Conservation (phyloP, 2,329 filamentous ascomycete genomes). For the Ramichloridium luteum region DNA sequence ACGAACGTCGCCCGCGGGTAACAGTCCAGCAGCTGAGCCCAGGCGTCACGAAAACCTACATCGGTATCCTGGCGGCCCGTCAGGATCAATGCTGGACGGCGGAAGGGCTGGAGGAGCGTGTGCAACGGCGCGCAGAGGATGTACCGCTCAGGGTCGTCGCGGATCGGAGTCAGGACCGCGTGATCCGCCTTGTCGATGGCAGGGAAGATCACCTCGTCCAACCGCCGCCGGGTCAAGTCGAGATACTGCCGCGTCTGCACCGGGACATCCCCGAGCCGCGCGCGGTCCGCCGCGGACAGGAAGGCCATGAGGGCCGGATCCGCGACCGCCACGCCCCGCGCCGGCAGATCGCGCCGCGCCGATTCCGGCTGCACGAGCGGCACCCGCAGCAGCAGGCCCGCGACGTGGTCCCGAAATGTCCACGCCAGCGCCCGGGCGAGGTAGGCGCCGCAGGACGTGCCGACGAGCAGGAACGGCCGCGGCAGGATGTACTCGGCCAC, state of each 20-base stretch:
- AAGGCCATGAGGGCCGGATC: constrained; percentile 2
- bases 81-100: constrained; percentile 7
- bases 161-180: constrained; percentile 3
- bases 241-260: constrained; percentile 8
- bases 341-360: constrained; percentile 5
- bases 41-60: constrained; percentile 8
- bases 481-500: constrained; percentile 6
- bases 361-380: constrained; percentile 6
- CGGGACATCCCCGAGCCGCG: constrained; percentile 4
- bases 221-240: neutral
- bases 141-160: constrained; percentile 3
- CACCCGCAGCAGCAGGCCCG: constrained; percentile 6
- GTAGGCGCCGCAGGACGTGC: constrained; percentile 8
- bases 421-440: constrained; percentile 7
- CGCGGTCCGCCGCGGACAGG: constrained; percentile 1
- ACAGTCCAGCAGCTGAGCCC: constrained; percentile 3
- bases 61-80: constrained; percentile 8
- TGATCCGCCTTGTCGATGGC: constrained; percentile 4
- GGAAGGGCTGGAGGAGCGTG: constrained; percentile 1
- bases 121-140: constrained; percentile 2
- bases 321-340: constrained; percentile 3
- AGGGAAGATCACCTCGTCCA: constrained; percentile 2
- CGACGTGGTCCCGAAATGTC: constrained; percentile 2
- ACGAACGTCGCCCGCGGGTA: constrained; percentile 8
- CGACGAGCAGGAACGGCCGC: constrained; percentile 5